Evolutionary conservation across 75 land plant species (phyloP).

Genomic region (Selaginella tamariscina): DNA sequence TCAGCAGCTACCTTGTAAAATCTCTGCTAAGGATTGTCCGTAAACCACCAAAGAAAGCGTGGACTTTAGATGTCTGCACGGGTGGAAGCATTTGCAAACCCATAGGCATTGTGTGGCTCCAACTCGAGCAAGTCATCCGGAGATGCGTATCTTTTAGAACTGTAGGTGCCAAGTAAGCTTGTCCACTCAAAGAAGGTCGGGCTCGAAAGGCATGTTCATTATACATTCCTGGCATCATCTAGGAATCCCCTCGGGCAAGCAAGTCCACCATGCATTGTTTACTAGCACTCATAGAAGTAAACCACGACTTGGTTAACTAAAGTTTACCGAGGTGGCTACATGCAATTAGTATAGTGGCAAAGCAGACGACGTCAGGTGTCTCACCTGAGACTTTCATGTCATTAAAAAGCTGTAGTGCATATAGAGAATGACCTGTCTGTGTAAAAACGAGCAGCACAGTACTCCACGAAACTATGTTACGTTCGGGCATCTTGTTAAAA

Average conservation of each 20-base stretch:
- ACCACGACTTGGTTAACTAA: not conserved
- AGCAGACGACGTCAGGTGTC: not conserved
- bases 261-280: not conserved
- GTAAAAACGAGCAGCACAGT: not conserved
- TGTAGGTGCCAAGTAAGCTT: not conserved
- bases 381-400: not conserved
- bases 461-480: not conserved
- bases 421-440: not conserved
- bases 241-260: not conserved
- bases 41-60: too few species aligned
- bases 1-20: too few species aligned
- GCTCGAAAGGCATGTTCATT: not conserved
- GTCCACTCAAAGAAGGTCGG: not conserved
- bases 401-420: not conserved
- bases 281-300: not conserved
- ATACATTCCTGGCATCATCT: not conserved
- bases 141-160: too few species aligned
- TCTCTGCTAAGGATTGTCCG: too few species aligned
- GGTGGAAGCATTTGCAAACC: too few species aligned
- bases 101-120: too few species aligned
- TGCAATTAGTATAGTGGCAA: not conserved
- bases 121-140: too few species aligned
- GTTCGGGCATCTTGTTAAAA: not conserved
- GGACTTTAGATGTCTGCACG: too few species aligned
- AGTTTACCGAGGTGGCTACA: not conserved